These are phyloP conservation scores for Pinus taeda DNA, from an alignment of 75 land plant genomes.

Conservation along the genomic window DNA sequence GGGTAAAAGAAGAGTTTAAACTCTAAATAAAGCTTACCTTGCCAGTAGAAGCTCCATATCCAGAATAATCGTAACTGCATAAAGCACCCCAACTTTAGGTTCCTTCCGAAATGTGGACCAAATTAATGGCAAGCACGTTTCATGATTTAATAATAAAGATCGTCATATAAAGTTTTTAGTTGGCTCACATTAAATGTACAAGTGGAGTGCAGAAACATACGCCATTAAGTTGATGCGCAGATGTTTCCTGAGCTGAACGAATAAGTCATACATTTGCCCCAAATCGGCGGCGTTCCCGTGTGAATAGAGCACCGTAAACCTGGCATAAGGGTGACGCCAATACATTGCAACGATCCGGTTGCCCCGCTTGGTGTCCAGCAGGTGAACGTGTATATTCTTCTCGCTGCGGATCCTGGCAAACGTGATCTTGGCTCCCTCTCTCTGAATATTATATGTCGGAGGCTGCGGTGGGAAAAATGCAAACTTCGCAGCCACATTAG, in stretches of 20 bases:
- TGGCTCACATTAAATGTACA: not conserved
- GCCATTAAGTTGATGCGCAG: constrained; percentile 82
- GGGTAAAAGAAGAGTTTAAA: not conserved
- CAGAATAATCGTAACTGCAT: constrained; percentile 88
- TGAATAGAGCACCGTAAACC: constrained; percentile 70
- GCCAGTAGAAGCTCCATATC: constrained; percentile 90
- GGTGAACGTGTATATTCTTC: constrained; percentile 13
- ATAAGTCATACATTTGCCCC: constrained; percentile 80
- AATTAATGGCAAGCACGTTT: not conserved
- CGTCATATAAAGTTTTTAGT: not conserved
- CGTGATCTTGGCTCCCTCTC: constrained; percentile 9
- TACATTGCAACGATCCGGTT: constrained; percentile 66
- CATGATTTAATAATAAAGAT: not conserved
- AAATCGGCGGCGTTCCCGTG: constrained; percentile 90
- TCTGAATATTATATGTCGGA: constrained; percentile 45
- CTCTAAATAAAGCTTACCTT: constrained; percentile 44
- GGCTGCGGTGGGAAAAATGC: constrained; percentile 82
- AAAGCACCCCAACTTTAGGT: not conserved
- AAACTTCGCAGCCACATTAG: constrained; percentile 63
- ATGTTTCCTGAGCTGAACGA: constrained; percentile 70
- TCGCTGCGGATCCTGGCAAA: constrained; percentile 11
- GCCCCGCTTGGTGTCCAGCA: constrained; percentile 53
- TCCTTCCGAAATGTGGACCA: not conserved
- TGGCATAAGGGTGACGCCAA: constrained; percentile 45
- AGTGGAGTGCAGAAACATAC: constrained; percentile 10